Percentiles rank a stretch among this genome's conserved stretches.
Conservation (phyloP, 768 basidiomycete genomes). For the Lyophyllum atratum region DNA sequence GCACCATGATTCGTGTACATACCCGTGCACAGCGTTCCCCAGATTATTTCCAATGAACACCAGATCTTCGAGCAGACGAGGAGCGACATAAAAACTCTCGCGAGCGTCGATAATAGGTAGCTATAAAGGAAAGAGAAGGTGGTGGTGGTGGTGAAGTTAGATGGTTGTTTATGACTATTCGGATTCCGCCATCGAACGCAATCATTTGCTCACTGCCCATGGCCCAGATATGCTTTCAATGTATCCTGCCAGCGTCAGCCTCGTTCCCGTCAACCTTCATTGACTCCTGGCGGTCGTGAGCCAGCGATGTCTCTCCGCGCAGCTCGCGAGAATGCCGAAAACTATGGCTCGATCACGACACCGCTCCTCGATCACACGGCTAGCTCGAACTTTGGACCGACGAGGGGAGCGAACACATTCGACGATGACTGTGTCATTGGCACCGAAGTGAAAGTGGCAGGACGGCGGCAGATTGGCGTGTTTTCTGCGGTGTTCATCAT, state of each 20-base stretch:
- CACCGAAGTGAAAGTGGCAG: constrained; percentile 3
- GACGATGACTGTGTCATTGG: background rate
- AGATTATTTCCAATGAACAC: no score
- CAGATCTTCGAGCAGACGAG: no score
- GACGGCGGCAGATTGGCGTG: constrained; percentile 23
- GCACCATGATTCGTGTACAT: no score
- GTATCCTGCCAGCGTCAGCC: background rate
- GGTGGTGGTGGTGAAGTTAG: no score
- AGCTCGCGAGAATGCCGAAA: background rate
- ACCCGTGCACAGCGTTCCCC: no score
- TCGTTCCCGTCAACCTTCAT: background rate
- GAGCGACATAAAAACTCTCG: no score
- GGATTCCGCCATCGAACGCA: no score
- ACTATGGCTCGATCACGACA: constrained; percentile 7
- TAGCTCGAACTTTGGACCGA: background rate
- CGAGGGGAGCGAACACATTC: background rate
- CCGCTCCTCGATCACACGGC: constrained; percentile 1
- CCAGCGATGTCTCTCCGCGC: constrained; percentile 9
- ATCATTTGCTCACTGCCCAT: background rate
- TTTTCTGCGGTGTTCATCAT: constrained; percentile 41
- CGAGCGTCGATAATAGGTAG: no score
- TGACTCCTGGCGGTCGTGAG: background rate
- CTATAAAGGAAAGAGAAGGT: no score
- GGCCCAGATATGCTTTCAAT: background rate
- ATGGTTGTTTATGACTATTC: no score